A percentile compares a stretch with the other conserved stretches of the same genome.
These are phyloP conservation scores for Micractinium conductrix DNA, from an alignment of 139 green algal species.

Conservation along the genomic window DNA sequence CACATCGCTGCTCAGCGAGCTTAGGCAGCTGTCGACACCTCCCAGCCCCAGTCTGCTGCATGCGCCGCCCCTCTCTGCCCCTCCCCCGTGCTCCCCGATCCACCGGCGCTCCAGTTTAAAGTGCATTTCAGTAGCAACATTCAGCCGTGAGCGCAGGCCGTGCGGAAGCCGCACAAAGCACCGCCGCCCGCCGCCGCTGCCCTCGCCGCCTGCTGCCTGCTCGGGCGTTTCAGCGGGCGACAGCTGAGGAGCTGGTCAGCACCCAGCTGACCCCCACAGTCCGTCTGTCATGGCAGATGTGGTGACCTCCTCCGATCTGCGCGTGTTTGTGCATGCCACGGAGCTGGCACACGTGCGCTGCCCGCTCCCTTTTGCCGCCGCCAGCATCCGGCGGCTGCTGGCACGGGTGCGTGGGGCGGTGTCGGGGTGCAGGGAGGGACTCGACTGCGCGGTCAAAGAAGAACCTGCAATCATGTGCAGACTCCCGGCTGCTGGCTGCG, in stretches of 20 bases:
- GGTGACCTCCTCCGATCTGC: not conserved
- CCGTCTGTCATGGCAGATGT: not conserved
- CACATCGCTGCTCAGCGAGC: too few species aligned
- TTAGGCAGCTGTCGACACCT: too few species aligned
- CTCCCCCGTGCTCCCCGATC: too few species aligned
- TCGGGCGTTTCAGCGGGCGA: not conserved
- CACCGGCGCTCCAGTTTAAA: too few species aligned
- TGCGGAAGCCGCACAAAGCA: not conserved
- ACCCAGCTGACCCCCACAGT: too few species aligned
- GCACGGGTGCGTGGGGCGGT: not conserved
- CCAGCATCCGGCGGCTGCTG: slow-evolving; percentile 1
- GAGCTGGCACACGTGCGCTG: not conserved
- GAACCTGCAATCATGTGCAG: not conserved
- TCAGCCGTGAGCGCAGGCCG: too few species aligned
- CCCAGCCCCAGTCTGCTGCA: too few species aligned
- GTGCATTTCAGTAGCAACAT: too few species aligned
- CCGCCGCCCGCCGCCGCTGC: not conserved
- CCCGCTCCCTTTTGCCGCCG: not conserved
- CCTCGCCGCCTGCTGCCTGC: not conserved
- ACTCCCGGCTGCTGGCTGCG: not conserved
- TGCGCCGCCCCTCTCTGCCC: too few species aligned
- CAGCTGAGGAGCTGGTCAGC: not conserved
- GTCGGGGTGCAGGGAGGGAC: not conserved
- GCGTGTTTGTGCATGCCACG: slow-evolving; percentile 1
- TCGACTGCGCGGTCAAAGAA: too few species aligned